Evolutionary conservation across 371 early-diverging fungal species (phyloP).

Genomic region (Phascolomyces articulosus): DNA sequence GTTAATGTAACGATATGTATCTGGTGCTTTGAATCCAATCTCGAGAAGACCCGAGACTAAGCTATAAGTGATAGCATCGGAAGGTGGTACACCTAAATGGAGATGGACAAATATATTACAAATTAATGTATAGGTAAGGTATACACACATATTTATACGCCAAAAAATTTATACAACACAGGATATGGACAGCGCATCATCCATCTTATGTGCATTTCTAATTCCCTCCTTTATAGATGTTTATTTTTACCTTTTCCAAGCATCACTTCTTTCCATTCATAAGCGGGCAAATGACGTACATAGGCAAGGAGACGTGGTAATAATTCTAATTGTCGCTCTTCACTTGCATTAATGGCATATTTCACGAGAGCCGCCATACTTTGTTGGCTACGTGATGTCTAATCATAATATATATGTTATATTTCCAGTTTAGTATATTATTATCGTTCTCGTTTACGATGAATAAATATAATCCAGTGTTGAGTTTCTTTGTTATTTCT

Average conservation of each 20-base stretch:
- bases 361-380: slow-evolving; percentile 46
- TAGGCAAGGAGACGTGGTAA: slow-evolving; percentile 43
- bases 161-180: too few species aligned
- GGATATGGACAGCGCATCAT: too few species aligned
- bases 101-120: too few species aligned
- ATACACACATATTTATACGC: too few species aligned
- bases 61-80: slow-evolving; percentile 45
- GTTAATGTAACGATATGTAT: slow-evolving; percentile 45
- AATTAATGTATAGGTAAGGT: too few species aligned
- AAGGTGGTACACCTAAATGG: slow-evolving; percentile 27
- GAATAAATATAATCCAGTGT: too few species aligned
- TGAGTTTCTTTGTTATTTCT: too few species aligned
- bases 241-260: slow-evolving; percentile 32
- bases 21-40: slow-evolving; percentile 44
- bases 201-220: too few species aligned
- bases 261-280: slow-evolving; percentile 37
- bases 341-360: slow-evolving; percentile 35
- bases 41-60: slow-evolving; percentile 53
- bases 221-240: background rate
- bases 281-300: slow-evolving; percentile 33
- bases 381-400: slow-evolving; percentile 50
- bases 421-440: too few species aligned
- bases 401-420: too few species aligned
- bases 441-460: too few species aligned
- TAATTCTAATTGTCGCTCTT: slow-evolving; percentile 35